phyloP scores from a whole-genome alignment of 2,329 filamentous ascomycete genomes.

The Neoscytalidium dimidiatum region DNA sequence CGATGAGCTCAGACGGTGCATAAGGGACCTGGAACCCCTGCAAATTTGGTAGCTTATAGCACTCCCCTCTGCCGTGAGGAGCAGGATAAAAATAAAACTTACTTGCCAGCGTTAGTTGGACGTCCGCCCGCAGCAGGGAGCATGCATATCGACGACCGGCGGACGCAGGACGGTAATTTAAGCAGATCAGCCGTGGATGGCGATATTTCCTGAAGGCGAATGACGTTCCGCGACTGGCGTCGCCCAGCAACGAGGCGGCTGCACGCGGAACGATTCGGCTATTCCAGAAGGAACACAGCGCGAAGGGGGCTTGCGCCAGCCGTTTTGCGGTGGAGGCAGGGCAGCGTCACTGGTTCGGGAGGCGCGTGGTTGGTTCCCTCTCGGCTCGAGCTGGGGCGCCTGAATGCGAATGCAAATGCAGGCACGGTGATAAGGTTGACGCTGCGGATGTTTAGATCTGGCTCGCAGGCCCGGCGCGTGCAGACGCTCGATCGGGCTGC shows the following conservation, averaged over 20 bases:
- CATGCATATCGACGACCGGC: not conserved
- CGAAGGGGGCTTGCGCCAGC: slow-evolving; percentile 12
- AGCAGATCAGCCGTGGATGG: slow-evolving; percentile 6
- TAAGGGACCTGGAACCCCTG: not conserved
- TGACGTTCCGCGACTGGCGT: not conserved
- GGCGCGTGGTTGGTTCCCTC: not conserved
- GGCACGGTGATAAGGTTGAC: slow-evolving; percentile 5
- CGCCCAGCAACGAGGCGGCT: slow-evolving; percentile 12
- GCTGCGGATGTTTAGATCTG: not conserved
- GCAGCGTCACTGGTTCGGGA: not conserved
- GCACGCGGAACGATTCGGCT: slow-evolving; percentile 6
- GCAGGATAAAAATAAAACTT: slow-evolving; percentile 7
- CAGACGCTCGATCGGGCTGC: not conserved
- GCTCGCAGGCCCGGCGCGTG: not conserved
- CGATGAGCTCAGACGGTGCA: slow-evolving; percentile 6
- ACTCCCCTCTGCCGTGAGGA: not conserved
- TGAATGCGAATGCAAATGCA: not conserved
- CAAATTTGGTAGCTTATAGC: not conserved
- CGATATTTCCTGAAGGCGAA: not conserved
- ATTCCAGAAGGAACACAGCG: slow-evolving; percentile 6
- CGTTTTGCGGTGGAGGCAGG: not conserved
- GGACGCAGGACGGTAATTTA: slow-evolving; percentile 4
- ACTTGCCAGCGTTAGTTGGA: not conserved
- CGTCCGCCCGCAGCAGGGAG: not conserved
- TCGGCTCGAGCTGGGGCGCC: slow-evolving; percentile 8